Evolutionary conservation across 2,329 filamentous ascomycete genomes (phyloP).

Genomic region (Periconia macrospinosa): DNA sequence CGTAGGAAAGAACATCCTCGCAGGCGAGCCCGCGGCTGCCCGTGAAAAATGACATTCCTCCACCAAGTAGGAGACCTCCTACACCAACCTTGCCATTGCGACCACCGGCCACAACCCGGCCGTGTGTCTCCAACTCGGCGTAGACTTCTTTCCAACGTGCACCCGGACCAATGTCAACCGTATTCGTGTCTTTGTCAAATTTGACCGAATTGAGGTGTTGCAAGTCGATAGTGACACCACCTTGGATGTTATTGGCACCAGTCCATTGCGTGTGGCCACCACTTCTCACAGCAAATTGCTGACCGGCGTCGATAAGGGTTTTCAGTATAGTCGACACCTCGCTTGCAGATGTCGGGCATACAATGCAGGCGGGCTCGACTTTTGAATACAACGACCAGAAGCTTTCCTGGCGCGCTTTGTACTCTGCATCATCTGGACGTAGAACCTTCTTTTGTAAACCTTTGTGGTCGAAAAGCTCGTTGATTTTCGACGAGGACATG

Average conservation of each 20-base stretch:
- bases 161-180: conserved; percentile 26
- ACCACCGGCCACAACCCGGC: conserved; percentile 25
- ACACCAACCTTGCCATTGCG: conserved; percentile 27
- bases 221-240: conserved; percentile 32
- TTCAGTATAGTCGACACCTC: conserved; percentile 6
- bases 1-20: conserved; percentile 36
- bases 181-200: conserved; percentile 16
- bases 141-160: conserved; percentile 31
- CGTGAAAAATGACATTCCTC: conserved; percentile 35
- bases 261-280: conserved; percentile 27
- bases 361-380: conserved; percentile 6
- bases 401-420: conserved; percentile 1
- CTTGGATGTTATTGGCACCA: conserved; percentile 30
- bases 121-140: conserved; percentile 21
- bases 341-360: conserved; percentile 1
- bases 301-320: background rate
- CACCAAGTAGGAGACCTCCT: conserved; percentile 27
- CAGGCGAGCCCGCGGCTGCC: conserved; percentile 28
- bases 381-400: conserved; percentile 5
- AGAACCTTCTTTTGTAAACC: background rate
- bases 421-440: background rate
- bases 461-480: background rate
- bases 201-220: conserved; percentile 18
- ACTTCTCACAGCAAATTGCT: conserved; percentile 24
- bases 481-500: too few relatives aligned